A percentile compares a stretch with the other conserved stretches of the same genome.
Conservation (phyloP, 176 grass and related monocot genomes). For the Otatea glauca region DNA sequence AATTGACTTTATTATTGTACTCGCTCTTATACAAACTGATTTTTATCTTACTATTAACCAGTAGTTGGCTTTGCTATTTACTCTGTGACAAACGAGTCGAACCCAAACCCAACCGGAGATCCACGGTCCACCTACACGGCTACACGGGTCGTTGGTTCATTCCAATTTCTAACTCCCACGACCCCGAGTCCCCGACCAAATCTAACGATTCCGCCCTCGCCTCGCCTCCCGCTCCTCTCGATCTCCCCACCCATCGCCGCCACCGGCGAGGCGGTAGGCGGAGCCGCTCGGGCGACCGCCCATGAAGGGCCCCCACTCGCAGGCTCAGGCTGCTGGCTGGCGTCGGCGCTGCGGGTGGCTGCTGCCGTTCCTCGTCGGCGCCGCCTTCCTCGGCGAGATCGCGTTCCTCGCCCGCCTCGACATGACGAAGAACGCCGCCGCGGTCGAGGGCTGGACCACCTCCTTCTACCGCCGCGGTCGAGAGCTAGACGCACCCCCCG, state of each 20-base stretch:
- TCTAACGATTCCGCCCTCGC: not conserved
- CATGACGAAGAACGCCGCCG: conserved; percentile 84
- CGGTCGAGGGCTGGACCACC: conserved; percentile 78
- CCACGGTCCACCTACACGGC: too few species aligned
- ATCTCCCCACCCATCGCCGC: conserved; percentile 35
- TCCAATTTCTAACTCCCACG: not conserved
- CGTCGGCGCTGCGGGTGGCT: conserved; percentile 65
- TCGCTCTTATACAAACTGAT: too few species aligned
- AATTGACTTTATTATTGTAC: too few species aligned
- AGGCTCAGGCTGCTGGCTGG: conserved; percentile 39
- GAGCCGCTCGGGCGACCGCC: not conserved
- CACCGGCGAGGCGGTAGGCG: conserved; percentile 20
- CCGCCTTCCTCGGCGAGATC: conserved; percentile 85
- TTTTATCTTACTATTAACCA: too few species aligned
- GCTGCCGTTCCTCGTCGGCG: conserved; percentile 66
- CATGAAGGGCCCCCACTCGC: conserved; percentile 52
- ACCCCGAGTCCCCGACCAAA: not conserved
- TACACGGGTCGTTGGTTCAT: not conserved
- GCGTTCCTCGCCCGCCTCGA: conserved; percentile 80
- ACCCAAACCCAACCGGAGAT: not conserved
- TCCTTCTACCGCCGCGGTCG: conserved; percentile 61
- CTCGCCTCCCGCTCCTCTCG: not conserved
- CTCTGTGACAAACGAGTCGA: not conserved
- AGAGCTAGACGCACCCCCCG: not conserved
- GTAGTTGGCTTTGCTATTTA: too few species aligned